These are phyloP conservation scores for Basipetospora chlamydospora DNA, from an alignment of 2,329 filamentous ascomycete genomes.

Conservation along the genomic window DNA sequence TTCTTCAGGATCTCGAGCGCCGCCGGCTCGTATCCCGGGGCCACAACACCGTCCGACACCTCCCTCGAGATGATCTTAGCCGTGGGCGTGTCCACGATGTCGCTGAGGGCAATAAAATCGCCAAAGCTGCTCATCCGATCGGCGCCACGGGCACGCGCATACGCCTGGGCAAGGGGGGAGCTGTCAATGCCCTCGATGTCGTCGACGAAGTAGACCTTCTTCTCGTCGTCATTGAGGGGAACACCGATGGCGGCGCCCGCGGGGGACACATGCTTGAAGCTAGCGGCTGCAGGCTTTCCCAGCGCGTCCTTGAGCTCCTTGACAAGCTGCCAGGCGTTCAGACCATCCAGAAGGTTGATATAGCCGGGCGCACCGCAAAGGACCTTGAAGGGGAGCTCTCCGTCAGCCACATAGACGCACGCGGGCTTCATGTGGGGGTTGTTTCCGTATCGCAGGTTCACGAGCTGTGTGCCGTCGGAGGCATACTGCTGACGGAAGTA, in stretches of 20 bases:
- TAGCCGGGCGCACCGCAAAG: slow-evolving; percentile 83
- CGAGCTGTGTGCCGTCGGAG: slow-evolving; percentile 65
- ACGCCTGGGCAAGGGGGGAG: slow-evolving; percentile 81
- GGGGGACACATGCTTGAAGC: slow-evolving; percentile 98
- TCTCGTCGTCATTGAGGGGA: slow-evolving; percentile 72
- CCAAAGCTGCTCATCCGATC: slow-evolving; percentile 99
- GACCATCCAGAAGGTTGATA: slow-evolving; percentile 89
- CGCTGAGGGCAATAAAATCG: slow-evolving; percentile 86
- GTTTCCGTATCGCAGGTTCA: slow-evolving; percentile 81
- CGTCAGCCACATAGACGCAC: slow-evolving; percentile 60
- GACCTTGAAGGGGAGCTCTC: slow-evolving; percentile 83
- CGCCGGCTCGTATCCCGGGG: slow-evolving; percentile 69
- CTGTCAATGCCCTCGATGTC: slow-evolving; percentile 81
- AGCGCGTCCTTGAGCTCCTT: slow-evolving; percentile 89
- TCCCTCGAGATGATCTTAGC: slow-evolving; percentile 97
- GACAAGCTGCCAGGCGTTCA: slow-evolving; percentile 94
- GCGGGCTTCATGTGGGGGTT: slow-evolving; percentile 99
- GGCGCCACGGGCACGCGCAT: slow-evolving; percentile 85
- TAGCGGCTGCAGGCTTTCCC: slow-evolving; percentile 78
- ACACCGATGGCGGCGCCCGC: slow-evolving; percentile 90
- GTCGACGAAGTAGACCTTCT: slow-evolving; percentile 96
- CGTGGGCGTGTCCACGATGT: slow-evolving; percentile 79
- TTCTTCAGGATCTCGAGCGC: slow-evolving; percentile 86
- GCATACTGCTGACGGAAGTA: slow-evolving; percentile 98
- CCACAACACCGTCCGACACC: slow-evolving; percentile 93